Evolutionary conservation across 768 basidiomycete species (phyloP).

Genomic region (Rhodocollybia butyracea): DNA sequence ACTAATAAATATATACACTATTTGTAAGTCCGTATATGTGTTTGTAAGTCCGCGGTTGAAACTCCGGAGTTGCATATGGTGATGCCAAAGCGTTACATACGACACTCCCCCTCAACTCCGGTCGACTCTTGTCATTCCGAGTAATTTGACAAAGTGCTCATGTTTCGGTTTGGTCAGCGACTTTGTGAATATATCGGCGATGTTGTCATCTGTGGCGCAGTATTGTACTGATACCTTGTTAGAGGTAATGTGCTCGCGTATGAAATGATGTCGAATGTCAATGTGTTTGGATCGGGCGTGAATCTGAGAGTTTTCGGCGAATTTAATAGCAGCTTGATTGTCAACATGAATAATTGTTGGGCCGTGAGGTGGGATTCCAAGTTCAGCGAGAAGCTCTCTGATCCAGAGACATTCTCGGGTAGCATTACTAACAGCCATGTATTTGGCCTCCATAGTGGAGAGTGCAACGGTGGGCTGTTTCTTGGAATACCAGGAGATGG

Average conservation of each 20-base stretch:
- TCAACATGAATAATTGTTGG: constrained; percentile 21
- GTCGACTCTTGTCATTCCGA: too few species aligned
- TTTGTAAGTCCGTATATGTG: too few species aligned
- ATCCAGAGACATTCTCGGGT: constrained; percentile 35
- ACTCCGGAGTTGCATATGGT: too few species aligned
- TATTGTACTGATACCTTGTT: too few species aligned
- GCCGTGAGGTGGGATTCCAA: not conserved
- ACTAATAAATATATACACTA: too few species aligned
- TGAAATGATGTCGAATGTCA: constrained; percentile 25
- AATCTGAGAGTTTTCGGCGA: constrained; percentile 17
- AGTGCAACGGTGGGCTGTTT: constrained; percentile 35
- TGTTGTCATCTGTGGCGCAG: constrained; percentile 12
- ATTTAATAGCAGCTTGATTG: constrained; percentile 25
- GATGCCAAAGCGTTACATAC: too few species aligned
- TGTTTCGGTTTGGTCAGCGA: too few species aligned
- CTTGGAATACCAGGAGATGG: constrained; percentile 37
- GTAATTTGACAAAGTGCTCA: too few species aligned
- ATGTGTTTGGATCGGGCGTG: constrained; percentile 31
- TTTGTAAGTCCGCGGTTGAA: too few species aligned
- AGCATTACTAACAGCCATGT: constrained; percentile 26
- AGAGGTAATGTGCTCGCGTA: constrained; percentile 19
- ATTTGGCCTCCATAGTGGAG: constrained; percentile 43
- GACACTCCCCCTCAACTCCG: too few species aligned
- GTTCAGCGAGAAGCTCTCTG: constrained; percentile 15
- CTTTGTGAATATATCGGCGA: constrained; percentile 27